phyloP scores from a whole-genome alignment of 805 yeast species.

The Myxozyma vanderwaltii region DNA sequence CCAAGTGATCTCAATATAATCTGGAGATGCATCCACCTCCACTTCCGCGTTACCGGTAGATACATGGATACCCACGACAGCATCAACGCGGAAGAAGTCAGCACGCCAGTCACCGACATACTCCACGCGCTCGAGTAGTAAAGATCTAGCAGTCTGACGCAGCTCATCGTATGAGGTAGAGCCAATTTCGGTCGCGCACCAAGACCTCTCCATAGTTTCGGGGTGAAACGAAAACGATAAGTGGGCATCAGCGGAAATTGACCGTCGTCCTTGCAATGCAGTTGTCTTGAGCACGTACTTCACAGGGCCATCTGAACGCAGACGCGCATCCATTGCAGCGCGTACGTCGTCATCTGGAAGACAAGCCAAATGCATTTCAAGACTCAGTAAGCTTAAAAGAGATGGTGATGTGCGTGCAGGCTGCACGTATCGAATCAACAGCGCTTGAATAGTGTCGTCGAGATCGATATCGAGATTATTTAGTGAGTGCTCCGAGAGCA shows the following conservation, averaged over 20 bases:
- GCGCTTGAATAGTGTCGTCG: conserved; percentile 2
- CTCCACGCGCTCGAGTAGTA: conserved; percentile 5
- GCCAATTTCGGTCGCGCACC: conserved; percentile 2
- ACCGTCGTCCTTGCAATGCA: background rate
- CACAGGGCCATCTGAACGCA: background rate
- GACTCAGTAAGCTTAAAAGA: background rate
- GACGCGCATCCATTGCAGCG: conserved; percentile 3
- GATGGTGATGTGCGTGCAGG: background rate
- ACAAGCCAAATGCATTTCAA: conserved; percentile 5
- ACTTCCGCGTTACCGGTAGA: background rate
- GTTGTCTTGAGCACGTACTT: conserved; percentile 3
- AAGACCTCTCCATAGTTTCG: background rate
- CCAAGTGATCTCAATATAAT: conserved; percentile 7
- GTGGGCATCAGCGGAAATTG: background rate
- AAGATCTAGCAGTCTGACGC: background rate
- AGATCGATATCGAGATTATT: background rate
- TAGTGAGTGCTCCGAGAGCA: background rate
- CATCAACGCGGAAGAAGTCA: conserved; percentile 5
- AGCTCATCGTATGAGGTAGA: background rate
- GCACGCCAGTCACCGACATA: conserved; percentile 3
- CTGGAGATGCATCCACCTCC: background rate
- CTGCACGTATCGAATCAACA: background rate
- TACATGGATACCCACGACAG: background rate
- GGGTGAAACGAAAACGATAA: conserved; percentile 7
- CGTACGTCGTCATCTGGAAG: conserved; percentile 4